phyloP scores from a whole-genome alignment of 306 rosid species.

The Fragaria vesca region DNA sequence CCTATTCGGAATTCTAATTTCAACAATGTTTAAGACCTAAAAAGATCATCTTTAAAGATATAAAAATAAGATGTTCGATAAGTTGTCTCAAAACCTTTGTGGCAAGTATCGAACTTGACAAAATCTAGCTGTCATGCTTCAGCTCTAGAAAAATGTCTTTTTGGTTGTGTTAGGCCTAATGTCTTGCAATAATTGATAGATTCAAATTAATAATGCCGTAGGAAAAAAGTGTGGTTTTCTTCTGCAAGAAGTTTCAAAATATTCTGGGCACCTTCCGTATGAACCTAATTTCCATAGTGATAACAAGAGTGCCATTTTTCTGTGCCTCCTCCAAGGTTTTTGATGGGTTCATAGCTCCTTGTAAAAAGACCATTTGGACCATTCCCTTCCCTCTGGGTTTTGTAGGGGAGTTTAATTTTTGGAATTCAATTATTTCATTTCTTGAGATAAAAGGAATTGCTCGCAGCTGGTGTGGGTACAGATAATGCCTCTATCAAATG shows the following conservation, averaged over 20 bases:
- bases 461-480: neutral
- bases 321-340: neutral
- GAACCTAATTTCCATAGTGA: neutral
- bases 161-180: constrained; percentile 3
- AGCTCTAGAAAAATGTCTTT: neutral
- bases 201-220: neutral
- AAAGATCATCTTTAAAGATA: too few relatives aligned
- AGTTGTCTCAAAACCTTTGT: too few relatives aligned
- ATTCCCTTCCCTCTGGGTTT: neutral
- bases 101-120: neutral
- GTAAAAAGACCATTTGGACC: neutral
- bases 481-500: neutral
- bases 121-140: neutral
- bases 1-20: too few relatives aligned
- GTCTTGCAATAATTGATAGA: neutral
- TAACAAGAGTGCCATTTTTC: neutral
- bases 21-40: too few relatives aligned
- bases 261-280: neutral
- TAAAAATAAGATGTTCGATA: too few relatives aligned
- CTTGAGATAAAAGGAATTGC: too few relatives aligned
- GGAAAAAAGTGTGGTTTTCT: neutral
- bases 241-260: neutral
- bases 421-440: too few relatives aligned
- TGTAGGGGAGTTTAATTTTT: neutral
- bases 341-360: neutral